Evolutionary conservation across 163 green algal genomes (phyloP).

Genomic region (Trebouxiophyceae sp.): DNA sequence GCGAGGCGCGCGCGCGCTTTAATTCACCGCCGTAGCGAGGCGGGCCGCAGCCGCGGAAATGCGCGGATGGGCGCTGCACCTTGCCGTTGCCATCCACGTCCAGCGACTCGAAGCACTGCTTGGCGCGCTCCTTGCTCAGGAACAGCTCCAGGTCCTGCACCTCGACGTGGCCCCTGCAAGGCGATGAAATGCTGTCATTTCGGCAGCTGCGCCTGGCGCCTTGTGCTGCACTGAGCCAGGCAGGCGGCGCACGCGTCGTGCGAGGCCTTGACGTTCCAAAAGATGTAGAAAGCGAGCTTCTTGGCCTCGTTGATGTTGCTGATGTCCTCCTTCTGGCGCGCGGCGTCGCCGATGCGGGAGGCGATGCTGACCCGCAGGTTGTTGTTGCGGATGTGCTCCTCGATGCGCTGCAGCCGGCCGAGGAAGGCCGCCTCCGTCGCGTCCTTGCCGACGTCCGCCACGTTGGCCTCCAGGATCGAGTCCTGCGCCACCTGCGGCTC

Average conservation of each 20-base stretch:
- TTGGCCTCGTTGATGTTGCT: conserved; percentile 44
- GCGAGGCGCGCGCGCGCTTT: background rate
- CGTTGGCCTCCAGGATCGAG: too few species aligned
- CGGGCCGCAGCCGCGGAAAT: too few species aligned
- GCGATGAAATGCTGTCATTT: too few species aligned
- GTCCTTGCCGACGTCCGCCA: background rate
- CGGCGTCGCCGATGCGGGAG: conserved; percentile 31
- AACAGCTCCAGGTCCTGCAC: conserved; percentile 36
- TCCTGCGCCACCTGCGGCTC: too few species aligned
- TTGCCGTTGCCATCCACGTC: conserved; percentile 18
- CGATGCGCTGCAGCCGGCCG: conserved; percentile 25
- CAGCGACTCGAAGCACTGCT: conserved; percentile 15
- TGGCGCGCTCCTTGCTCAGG: conserved; percentile 12
- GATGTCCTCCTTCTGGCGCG: conserved; percentile 19
- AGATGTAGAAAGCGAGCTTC: conserved; percentile 55
- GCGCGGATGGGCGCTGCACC: too few species aligned
- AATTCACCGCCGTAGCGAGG: background rate
- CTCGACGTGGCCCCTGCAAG: conserved; percentile 19
- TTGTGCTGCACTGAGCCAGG: background rate
- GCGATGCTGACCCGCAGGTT: conserved; percentile 43
- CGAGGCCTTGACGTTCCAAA: conserved; percentile 29
- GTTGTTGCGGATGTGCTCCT: conserved; percentile 62
- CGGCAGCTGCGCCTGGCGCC: background rate
- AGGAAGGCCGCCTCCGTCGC: conserved; percentile 8
- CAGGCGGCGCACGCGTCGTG: conserved; percentile 11